Percentiles rank a stretch among this genome's conserved stretches.
phyloP scores from a whole-genome alignment of 331 rosid genomes.

The Erythrophleum ivorense region DNA sequence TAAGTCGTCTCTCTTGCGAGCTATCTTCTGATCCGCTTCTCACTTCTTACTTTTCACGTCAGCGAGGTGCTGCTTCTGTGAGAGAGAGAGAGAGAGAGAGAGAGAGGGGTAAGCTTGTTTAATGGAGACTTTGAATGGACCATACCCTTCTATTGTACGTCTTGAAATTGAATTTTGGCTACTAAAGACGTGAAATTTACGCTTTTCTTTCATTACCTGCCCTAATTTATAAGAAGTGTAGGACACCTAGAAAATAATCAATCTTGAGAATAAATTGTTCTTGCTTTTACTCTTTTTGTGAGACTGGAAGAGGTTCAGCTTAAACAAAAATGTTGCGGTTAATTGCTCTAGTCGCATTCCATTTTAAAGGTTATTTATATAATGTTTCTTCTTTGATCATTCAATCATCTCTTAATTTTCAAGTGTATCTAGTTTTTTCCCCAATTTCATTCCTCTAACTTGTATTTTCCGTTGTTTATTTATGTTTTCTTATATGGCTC shows the following conservation, averaged over 20 bases:
- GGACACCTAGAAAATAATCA: slow-evolving; percentile 5
- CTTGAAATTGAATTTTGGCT: slow-evolving; percentile 17
- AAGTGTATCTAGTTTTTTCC: neutral
- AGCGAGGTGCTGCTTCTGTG: neutral
- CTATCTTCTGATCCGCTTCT: slow-evolving; percentile 15
- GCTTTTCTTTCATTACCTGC: slow-evolving; percentile 8
- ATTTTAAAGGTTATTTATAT: slow-evolving; percentile 13
- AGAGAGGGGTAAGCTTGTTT: slow-evolving; percentile 7
- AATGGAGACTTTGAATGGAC: slow-evolving; percentile 31
- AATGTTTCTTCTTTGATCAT: slow-evolving; percentile 18
- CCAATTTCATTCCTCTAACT: neutral
- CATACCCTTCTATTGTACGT: neutral
- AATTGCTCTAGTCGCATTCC: neutral
- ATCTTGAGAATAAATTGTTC: neutral
- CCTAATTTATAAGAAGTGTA: neutral
- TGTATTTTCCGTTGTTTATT: neutral
- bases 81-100: neutral
- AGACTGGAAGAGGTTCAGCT: neutral
- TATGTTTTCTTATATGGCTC: neutral
- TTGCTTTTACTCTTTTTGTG: neutral
- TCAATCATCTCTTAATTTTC: neutral
- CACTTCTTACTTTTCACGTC: neutral
- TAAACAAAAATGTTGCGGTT: slow-evolving; percentile 11
- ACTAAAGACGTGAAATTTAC: neutral
- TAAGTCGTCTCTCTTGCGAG: slow-evolving; percentile 5